Conservation (phyloP, 768 basidiomycete genomes). For the Boletellus sp. region DNA sequence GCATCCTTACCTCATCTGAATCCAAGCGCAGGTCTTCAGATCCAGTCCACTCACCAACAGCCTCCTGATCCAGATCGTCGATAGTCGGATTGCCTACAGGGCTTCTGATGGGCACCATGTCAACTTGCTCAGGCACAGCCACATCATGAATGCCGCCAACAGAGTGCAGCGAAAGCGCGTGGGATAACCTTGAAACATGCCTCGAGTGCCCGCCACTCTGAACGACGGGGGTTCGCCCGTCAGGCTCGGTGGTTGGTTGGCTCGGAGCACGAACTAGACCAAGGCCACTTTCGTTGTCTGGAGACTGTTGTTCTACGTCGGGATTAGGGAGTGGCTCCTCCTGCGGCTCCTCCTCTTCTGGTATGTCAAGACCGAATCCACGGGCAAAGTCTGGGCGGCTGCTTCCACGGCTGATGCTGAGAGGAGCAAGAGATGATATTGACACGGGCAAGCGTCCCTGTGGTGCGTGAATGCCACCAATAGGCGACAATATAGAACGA, state of each 20-base stretch:
- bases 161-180: conserved; percentile 62
- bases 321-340: conserved; percentile 33
- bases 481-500: conserved; percentile 19
- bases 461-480: conserved; percentile 45
- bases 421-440: conserved; percentile 44
- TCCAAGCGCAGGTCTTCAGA: conserved; percentile 63
- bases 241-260: conserved; percentile 33
- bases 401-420: conserved; percentile 40
- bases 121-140: conserved; percentile 20
- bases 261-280: conserved; percentile 19
- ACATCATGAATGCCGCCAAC: conserved; percentile 51
- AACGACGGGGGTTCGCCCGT: conserved; percentile 44
- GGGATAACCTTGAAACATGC: conserved; percentile 63
- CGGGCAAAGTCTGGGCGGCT: conserved; percentile 69
- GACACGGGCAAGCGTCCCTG: conserved; percentile 52
- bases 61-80: conserved; percentile 36
- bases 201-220: conserved; percentile 61
- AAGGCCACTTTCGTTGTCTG: conserved; percentile 34
- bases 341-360: conserved; percentile 68
- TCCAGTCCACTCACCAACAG: conserved; percentile 76
- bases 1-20: conserved; percentile 60
- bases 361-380: conserved; percentile 79
- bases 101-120: conserved; percentile 31
- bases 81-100: conserved; percentile 31
- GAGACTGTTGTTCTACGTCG: conserved; percentile 36